Conservation (phyloP, 1,284 basidiomycete genomes). For the Inonotus obliquus region DNA sequence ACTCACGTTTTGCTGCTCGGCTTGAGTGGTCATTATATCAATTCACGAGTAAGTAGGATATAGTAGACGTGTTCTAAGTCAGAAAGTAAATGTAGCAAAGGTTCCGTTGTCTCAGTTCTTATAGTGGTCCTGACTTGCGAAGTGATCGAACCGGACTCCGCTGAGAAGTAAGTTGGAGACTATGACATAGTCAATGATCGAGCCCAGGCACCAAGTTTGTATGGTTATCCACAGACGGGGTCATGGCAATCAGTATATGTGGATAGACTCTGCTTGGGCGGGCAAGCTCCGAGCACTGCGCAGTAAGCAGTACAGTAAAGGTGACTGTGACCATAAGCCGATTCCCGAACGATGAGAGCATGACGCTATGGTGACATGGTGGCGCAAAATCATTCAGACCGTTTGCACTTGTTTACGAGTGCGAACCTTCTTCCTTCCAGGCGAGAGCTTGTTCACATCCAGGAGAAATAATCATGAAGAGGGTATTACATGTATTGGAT, state of each 20-base stretch:
- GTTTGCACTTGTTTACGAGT: too few species aligned
- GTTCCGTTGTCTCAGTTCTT: not conserved
- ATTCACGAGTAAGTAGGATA: not conserved
- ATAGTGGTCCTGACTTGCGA: not conserved
- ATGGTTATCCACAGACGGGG: too few species aligned
- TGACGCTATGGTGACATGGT: too few species aligned
- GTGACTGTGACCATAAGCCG: too few species aligned
- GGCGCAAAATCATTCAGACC: too few species aligned
- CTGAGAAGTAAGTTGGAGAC: not conserved
- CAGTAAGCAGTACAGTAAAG: not conserved
- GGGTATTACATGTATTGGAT: not conserved
- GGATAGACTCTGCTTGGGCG: not conserved
- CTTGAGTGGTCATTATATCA: not conserved
- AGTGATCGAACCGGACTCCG: not conserved
- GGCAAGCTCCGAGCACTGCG: not conserved
- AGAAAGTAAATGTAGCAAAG: not conserved
- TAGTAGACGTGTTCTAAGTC: not conserved
- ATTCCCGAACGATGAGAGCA: too few species aligned
- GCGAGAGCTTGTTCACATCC: too few species aligned
- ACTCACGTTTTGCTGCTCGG: not conserved
- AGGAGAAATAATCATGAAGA: too few species aligned
- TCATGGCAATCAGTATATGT: too few species aligned
- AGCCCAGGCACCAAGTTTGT: not conserved
- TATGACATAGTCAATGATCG: not conserved
- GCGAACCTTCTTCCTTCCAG: too few species aligned